A percentile compares a stretch with the other conserved stretches of the same genome.
Conservation (phyloP, 306 rosid genomes). For the Astragalus glycyphyllos region DNA sequence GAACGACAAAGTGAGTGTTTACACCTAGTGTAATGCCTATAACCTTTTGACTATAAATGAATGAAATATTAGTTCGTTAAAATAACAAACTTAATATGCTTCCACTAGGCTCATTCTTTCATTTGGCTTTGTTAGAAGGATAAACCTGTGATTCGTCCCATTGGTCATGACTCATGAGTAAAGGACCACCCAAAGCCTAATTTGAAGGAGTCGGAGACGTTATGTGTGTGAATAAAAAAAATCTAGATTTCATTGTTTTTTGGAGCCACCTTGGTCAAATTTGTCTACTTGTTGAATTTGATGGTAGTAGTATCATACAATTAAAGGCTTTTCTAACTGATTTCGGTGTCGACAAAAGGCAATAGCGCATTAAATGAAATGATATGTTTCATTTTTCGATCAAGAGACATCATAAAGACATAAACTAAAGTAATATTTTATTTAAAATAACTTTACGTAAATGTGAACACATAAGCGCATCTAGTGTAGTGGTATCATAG, state of each 20-base stretch:
- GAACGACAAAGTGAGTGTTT: no score
- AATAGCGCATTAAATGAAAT: slow-evolving; percentile 34
- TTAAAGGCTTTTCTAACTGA: background rate
- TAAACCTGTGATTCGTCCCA: slow-evolving; percentile 1
- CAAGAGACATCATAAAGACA: slow-evolving; percentile 20
- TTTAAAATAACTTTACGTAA: slow-evolving; percentile 21
- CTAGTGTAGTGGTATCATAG: slow-evolving; percentile 99
- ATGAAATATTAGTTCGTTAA: no score
- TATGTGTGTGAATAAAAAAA: slow-evolving; percentile 1
- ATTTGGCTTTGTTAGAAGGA: background rate
- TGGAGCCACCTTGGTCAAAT: slow-evolving; percentile 52
- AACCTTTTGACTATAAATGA: no score
- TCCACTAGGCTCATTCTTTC: background rate
- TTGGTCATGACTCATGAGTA: slow-evolving; percentile 23
- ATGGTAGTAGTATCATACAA: background rate
- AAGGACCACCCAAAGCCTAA: slow-evolving; percentile 48
- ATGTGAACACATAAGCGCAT: slow-evolving; percentile 56
- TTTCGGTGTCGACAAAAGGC: slow-evolving; percentile 47
- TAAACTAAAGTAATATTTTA: slow-evolving; percentile 23
- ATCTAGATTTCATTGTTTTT: slow-evolving; percentile 42
- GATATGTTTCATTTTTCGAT: slow-evolving; percentile 24
- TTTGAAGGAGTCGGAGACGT: slow-evolving; percentile 45
- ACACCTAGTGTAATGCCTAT: no score
- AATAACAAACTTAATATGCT: no score
- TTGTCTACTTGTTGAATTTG: slow-evolving; percentile 39